Percentiles rank a stretch among this genome's conserved stretches.
Conservation (phyloP, 2,329 filamentous ascomycete genomes). For the Diaporthe sp. region DNA sequence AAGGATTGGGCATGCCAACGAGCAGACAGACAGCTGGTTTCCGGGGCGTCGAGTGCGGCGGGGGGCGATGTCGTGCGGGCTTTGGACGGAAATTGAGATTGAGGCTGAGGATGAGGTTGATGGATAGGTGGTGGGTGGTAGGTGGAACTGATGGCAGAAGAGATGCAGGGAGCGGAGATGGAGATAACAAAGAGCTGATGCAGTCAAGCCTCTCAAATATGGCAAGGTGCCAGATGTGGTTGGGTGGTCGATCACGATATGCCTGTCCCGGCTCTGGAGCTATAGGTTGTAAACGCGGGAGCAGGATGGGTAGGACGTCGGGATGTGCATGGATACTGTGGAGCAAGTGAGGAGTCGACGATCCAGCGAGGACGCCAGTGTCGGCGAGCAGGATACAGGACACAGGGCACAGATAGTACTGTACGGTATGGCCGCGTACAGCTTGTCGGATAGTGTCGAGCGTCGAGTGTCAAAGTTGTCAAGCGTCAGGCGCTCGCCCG, state of each 20-base stretch:
- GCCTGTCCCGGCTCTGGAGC: conserved; percentile 32
- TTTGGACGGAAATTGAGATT: neutral
- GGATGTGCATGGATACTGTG: conserved; percentile 41
- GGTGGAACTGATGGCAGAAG: neutral
- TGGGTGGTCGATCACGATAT: conserved; percentile 43
- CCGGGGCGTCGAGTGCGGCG: neutral
- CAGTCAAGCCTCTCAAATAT: conserved; percentile 31
- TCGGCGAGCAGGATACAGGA: conserved; percentile 30
- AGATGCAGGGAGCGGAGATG: conserved; percentile 32
- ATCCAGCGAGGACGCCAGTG: conserved; percentile 36
- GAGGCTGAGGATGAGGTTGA: neutral
- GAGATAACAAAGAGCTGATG: conserved; percentile 18
- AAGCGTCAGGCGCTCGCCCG: conserved; percentile 35
- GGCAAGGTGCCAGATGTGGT: conserved; percentile 36
- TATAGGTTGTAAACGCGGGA: conserved; percentile 36
- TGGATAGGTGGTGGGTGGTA: neutral
- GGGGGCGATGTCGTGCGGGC: neutral
- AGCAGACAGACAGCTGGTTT: conserved; percentile 14
- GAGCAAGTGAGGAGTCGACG: conserved; percentile 41
- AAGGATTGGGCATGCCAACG: conserved; percentile 31
- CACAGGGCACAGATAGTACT: neutral
- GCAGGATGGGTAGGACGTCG: conserved; percentile 34
- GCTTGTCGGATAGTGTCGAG: conserved; percentile 13
- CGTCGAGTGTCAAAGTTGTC: conserved; percentile 22
- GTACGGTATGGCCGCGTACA: conserved; percentile 11